Conservation (phyloP, 2,329 filamentous ascomycete genomes). For the Cryphonectria naterciae region DNA sequence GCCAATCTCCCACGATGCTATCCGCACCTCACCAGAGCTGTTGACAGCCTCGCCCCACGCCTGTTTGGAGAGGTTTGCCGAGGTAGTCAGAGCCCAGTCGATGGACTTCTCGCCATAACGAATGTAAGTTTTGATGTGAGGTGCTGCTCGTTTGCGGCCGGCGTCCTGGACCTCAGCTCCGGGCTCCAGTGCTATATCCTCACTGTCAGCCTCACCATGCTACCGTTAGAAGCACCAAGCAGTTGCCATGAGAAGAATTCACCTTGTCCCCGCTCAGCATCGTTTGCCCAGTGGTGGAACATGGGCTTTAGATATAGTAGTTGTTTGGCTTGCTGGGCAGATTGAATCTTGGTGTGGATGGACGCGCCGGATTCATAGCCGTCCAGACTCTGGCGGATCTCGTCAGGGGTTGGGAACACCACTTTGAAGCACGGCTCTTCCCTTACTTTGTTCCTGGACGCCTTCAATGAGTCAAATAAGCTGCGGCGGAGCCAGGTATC, state of each 20-base stretch:
- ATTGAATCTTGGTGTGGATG: conserved; percentile 81
- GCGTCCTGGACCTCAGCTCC: conserved; percentile 46
- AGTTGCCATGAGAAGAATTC: conserved; percentile 7
- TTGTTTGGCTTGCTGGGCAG: conserved; percentile 72
- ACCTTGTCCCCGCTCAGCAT: conserved; percentile 46
- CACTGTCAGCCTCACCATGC: neutral
- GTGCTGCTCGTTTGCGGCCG: conserved; percentile 71
- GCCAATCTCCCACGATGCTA: conserved; percentile 83
- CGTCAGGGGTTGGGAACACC: conserved; percentile 79
- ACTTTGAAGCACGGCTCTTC: conserved; percentile 64
- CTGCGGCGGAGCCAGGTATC: conserved; percentile 74
- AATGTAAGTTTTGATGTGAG: conserved; percentile 90
- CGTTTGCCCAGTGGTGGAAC: conserved; percentile 77
- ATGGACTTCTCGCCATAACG: conserved; percentile 63
- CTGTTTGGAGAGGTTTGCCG: conserved; percentile 89
- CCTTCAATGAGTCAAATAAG: conserved; percentile 57
- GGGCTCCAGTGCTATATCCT: conserved; percentile 14
- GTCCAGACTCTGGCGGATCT: conserved; percentile 76
- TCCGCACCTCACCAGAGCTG: conserved; percentile 63
- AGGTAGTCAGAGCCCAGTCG: conserved; percentile 86
- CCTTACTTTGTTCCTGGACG: conserved; percentile 35
- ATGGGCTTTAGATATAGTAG: conserved; percentile 71
- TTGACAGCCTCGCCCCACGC: conserved; percentile 76
- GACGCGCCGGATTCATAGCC: conserved; percentile 78
- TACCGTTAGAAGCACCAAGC: neutral